Evolutionary conservation across 2,329 filamentous ascomycete genomes (phyloP), one percentile per base, ranked within the genome.

Genomic region (Mycosphaerella arachidis): DNA sequence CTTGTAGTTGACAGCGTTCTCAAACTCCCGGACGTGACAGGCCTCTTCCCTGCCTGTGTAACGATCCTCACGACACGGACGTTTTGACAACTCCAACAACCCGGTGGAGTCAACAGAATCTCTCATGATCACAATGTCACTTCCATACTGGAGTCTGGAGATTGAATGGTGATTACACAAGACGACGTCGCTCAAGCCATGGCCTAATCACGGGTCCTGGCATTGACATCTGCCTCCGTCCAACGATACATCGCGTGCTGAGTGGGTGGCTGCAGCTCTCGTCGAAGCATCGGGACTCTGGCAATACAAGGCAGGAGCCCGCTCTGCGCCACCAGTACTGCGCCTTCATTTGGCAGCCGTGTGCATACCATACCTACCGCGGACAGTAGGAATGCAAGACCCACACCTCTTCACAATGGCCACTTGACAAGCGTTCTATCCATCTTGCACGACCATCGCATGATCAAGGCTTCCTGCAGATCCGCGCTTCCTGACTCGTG

Each of bases 221-320:
- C 59, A 56, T 57, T 66, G 64, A 64, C 63, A 66, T 48, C 57
- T 62, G 62, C 62, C 59, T 60, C 55, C 43, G 48, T 59, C 58
- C 60, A 54, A 60, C 58, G 58, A 54, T 57, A 52, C 58, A 53
- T 56, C 58, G 60, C 65, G 63, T 63, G 65, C 55, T 59, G 40
- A 55, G 43, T 56, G 63, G 62, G 33, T 59, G 53, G 56, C 61
- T 63, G 63, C 66, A 61, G 62, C 53, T 56, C 53, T 48, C 31
- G 43, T 57, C 58, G 46, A 64, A 55, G 55, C 59, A 57, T 57
- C 56, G 55, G 27, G 57, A 58, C 33, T 51, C 31, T 20, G 48
- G 40, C 29, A 48, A n/a, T 27, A 18, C 59, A 63, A 59, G 40
- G 61, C 60, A 57, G 57, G 48, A 59, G 43, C 37, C 61, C 62